phyloP scores from a whole-genome alignment of 2,329 filamentous ascomycete genomes.

The Colletotrichum lindemuthianum region DNA sequence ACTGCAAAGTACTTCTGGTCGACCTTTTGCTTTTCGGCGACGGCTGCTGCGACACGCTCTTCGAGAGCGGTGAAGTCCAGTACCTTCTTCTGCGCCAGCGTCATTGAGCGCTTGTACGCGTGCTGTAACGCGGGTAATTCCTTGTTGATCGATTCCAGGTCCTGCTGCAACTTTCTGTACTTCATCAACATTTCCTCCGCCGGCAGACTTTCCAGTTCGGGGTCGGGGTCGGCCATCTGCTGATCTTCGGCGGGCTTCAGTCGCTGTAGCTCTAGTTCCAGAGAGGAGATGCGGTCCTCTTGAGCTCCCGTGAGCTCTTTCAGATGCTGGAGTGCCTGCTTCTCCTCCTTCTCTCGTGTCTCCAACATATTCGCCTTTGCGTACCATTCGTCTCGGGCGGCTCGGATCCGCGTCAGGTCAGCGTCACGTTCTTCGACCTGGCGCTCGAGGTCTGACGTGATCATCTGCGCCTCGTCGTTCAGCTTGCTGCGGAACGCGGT shows the following conservation, averaged over 20 bases:
- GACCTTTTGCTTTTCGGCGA: constrained; percentile 92
- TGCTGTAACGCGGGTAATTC: constrained; percentile 90
- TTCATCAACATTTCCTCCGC: constrained; percentile 78
- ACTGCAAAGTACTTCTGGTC: constrained; percentile 98
- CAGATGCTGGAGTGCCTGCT: constrained; percentile 74
- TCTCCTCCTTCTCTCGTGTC: constrained; percentile 80
- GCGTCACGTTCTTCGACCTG: constrained; percentile 83
- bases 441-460: constrained; percentile 81
- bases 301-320: constrained; percentile 83
- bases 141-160: constrained; percentile 85
- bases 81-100: constrained; percentile 86
- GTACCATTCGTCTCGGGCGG: constrained; percentile 83
- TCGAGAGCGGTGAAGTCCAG: constrained; percentile 80
- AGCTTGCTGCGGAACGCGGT: constrained; percentile 83
- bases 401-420: constrained; percentile 86
- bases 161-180: constrained; percentile 78
- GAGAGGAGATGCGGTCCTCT: constrained; percentile 80
- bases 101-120: constrained; percentile 90
- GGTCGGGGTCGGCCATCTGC: constrained; percentile 54
- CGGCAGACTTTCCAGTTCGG: constrained; percentile 67
- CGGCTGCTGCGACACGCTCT: constrained; percentile 78
- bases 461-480: constrained; percentile 79
- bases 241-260: constrained; percentile 63
- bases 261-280: constrained; percentile 86
- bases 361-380: constrained; percentile 86